Conservation (phyloP, 2,329 filamentous ascomycete genomes). For the Colletotrichum chrysophilum region DNA sequence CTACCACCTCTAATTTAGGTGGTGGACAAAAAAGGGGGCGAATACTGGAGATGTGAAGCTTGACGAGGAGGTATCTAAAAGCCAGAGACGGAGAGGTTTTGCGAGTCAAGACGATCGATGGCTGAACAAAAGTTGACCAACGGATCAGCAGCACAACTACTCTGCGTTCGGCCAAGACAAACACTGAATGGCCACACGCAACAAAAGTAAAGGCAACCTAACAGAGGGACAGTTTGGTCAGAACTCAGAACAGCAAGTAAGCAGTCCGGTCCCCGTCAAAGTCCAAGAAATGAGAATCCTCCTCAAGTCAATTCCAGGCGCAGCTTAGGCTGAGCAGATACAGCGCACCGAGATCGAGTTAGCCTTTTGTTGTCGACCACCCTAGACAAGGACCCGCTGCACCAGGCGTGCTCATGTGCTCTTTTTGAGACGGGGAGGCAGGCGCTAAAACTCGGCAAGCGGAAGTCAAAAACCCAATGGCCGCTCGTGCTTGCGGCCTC, state of each 20-base stretch:
- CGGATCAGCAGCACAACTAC: not conserved
- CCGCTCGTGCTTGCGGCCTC: not conserved
- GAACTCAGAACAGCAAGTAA: not conserved
- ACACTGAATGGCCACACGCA: not conserved
- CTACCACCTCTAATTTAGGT: not conserved
- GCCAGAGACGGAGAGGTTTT: not conserved
- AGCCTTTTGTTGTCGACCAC: conserved; percentile 17
- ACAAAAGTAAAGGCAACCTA: not conserved
- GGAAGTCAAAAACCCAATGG: conserved; percentile 31
- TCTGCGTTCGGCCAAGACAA: not conserved
- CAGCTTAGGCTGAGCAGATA: not conserved
- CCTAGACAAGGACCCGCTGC: conserved; percentile 37
- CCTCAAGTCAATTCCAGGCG: not conserved
- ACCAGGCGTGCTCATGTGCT: conserved; percentile 53
- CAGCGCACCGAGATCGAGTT: not conserved
- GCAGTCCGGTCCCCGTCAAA: not conserved
- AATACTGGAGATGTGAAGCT: not conserved
- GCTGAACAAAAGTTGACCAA: not conserved
- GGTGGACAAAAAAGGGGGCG: not conserved
- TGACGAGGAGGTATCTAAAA: not conserved
- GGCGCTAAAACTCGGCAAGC: conserved; percentile 46
- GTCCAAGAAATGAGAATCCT: not conserved
- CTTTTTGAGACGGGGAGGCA: conserved; percentile 45
- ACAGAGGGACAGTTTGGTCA: not conserved
- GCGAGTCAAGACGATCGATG: not conserved